Base-by-base conservation (phyloP, 1,284 basidiomycete genomes). In the Xerocomus minutiporus region DNA sequence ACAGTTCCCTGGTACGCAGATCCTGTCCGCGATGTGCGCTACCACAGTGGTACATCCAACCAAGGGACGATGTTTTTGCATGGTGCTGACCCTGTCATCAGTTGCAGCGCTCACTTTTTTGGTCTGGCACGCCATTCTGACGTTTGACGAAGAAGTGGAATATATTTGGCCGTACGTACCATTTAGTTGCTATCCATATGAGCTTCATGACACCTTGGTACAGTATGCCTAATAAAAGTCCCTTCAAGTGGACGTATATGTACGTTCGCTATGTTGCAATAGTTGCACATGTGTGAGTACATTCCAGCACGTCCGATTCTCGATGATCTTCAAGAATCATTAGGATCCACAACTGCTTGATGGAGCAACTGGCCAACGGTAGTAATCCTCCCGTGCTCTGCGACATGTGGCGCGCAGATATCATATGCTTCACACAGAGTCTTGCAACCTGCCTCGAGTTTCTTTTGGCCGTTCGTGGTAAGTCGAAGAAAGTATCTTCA, bases 121-220 rank as follows among this genome's bases (percentile, higher is more conserved):
- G 11, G 39, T 55, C 39, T 62, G 64, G 60, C 15, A 61, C 15
- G 43, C 8, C 26, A 4, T 57, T 12, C 6, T 63, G 11, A 53
- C 56, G 17, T 36, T 65, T 17, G 52, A 53, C 5, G 48, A 65
- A 5, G 64, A 66, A 43, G 55, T 65, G 29, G 34, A 44, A 2
- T 65, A 53, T 43, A 56, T 66, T 20, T 66, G 60, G 62, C 29
- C 46, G 60, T 66, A 39, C 29, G 61, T 50, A 28, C n/a, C 9
- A 4, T 12, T 25, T 13, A 3, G 1, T 47, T 17, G 4, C 35
- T 9, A 2, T 32, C 13, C 17, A n/a, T 15, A 15, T n/a, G 9
- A 12, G 13, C 13, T 34, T 36, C 20, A 34, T 45, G 44, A 57
- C 13, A 8, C 28, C 17, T 17, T 4, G 28, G 31, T 34, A 8